Evolutionary conservation across 257 asterid genomes (phyloP).

Genomic region (Fraxinus anomala): DNA sequence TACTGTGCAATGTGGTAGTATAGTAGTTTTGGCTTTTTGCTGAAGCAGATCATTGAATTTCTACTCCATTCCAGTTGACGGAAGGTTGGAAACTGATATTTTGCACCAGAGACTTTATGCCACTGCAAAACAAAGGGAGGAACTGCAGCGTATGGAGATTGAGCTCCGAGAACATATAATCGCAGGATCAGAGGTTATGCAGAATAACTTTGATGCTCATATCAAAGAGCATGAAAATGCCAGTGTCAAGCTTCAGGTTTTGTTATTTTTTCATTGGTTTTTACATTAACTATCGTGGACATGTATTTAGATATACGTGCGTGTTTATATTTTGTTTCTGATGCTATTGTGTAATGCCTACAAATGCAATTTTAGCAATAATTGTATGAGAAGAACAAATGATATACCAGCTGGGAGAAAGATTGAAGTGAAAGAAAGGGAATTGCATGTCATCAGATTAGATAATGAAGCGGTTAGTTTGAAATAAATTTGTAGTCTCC

Average conservation of each 20-base stretch:
- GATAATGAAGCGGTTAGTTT: constrained; percentile 74
- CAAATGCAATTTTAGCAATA: constrained; percentile 47
- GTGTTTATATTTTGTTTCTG: neutral
- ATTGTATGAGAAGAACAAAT: constrained; percentile 63
- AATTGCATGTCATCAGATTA: constrained; percentile 67
- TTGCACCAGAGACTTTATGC: constrained; percentile 65
- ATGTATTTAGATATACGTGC: too few species aligned
- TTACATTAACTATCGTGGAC: neutral
- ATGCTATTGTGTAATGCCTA: constrained; percentile 1
- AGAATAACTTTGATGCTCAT: constrained; percentile 56
- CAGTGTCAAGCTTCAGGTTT: constrained; percentile 63
- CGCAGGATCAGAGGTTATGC: constrained; percentile 57
- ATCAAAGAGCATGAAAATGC: constrained; percentile 60
- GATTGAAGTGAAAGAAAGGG: constrained; percentile 74
- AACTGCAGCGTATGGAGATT: constrained; percentile 66
- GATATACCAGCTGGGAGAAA: constrained; percentile 60
- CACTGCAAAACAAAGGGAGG: constrained; percentile 66
- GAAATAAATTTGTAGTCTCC: constrained; percentile 7
- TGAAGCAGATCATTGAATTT: constrained; percentile 31
- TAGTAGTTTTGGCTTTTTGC: too few species aligned
- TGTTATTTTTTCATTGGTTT: too few species aligned
- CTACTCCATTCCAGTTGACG: constrained; percentile 61
- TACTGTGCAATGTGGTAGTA: neutral
- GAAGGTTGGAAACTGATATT: constrained; percentile 55
- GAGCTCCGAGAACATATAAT: constrained; percentile 71